These are phyloP conservation scores for Globisporangium yorkense DNA, from an alignment of 352 stramenopile species.

Conservation along the genomic window DNA sequence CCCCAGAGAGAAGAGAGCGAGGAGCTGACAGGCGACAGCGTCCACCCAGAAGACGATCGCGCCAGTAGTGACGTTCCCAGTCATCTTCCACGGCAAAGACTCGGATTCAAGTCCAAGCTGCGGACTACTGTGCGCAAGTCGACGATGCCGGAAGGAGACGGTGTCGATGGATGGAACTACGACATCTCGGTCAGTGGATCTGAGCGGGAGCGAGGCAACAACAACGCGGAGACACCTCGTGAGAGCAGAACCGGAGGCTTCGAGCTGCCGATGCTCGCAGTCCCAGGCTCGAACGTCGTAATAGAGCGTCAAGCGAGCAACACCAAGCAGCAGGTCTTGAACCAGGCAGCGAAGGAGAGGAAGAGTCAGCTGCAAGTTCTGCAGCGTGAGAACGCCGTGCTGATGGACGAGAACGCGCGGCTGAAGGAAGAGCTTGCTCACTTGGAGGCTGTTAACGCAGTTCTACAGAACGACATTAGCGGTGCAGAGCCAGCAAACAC, in stretches of 20 bases:
- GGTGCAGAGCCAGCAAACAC: slow-evolving; percentile 3
- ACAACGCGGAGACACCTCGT: slow-evolving; percentile 3
- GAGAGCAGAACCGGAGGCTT: no score
- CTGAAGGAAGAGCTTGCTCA: slow-evolving; percentile 42
- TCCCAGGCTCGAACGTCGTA: slow-evolving; percentile 10
- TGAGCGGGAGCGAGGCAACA: slow-evolving; percentile 7
- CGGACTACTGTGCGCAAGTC: slow-evolving; percentile 2
- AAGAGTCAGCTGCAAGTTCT: slow-evolving; percentile 32
- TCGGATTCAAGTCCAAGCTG: slow-evolving; percentile 4
- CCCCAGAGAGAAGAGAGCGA: slow-evolving; percentile 7
- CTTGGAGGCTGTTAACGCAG: slow-evolving; percentile 30
- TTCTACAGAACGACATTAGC: slow-evolving; percentile 27
- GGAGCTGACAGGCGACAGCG: no score
- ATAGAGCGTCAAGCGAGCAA: slow-evolving; percentile 22
- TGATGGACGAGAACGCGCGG: slow-evolving; percentile 34
- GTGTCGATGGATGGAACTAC: slow-evolving; percentile 25
- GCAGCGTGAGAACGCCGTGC: slow-evolving; percentile 31
- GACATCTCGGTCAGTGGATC: slow-evolving; percentile 17
- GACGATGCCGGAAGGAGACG: not conserved
- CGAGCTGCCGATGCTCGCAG: not conserved
- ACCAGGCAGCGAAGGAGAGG: slow-evolving; percentile 34
- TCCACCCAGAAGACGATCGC: slow-evolving; percentile 3
- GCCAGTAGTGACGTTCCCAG: not conserved
- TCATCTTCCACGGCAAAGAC: not conserved
- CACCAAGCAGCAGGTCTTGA: slow-evolving; percentile 14